Base-by-base conservation (phyloP, 768 basidiomycete species). In the Scleroderma citrinum region DNA sequence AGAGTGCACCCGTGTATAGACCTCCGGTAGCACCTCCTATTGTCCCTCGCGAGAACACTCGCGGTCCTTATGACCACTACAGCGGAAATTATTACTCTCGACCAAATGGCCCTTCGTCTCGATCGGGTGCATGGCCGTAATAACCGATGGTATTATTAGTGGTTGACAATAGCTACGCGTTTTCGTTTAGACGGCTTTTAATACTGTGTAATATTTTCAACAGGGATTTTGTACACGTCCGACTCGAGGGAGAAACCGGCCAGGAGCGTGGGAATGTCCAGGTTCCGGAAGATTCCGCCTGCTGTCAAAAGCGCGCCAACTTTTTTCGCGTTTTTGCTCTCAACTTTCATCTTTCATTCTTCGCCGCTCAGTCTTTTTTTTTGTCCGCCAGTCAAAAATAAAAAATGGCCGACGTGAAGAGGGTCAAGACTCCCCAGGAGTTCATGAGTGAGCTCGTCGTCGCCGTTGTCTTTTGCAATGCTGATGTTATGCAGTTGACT, bases 341-440 rank as follows among this genome's bases (percentile, higher is more conserved):
- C 65, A 67, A 73, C 67, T 71, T 73, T 64, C 65, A 66, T 63
- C 69, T 66, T 48, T 55, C n/a, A 45, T 73, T 69, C 70, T 71
- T 67, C 70, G 57, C 67, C 71, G 75, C 77, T 76, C 71, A 80
- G 76, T 69, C 67, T 64, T 67, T 65, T 65, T 66, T 29, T 55
- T 55, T 59, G 56, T 53, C 53, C 63, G 64, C 68, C 67, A 60
- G 62, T 62, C 65, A n/a, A n/a, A 29, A 4, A 46, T 44, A 46
- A 53, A 74, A 81, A 80, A 90, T 92, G 91, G 77, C 87, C 73
- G 86, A 90, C 51, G 70, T 55, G 45, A 86, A 85, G 78, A 94
- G 77, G 81, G 76, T 76, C 72, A 97, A 97, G 80, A 73, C 82
- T 66, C 87, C 89, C 54, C 82, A 89, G 82, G 92, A 95, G 10